Conservation (phyloP, 2,329 filamentous ascomycete genomes). For the Pseudogymnoascus pannorum region DNA sequence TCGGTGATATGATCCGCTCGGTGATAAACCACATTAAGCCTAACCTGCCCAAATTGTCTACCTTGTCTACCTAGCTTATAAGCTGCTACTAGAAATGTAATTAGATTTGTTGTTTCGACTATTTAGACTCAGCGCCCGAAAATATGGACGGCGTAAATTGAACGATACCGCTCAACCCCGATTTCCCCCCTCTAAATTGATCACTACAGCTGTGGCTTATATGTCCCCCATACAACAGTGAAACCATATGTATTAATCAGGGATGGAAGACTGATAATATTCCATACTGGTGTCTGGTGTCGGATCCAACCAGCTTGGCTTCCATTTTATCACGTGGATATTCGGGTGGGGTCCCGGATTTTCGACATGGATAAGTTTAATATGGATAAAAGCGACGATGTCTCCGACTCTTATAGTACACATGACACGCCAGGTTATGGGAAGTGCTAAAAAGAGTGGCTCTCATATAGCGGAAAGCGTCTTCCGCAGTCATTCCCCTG, state of each 20-base stretch:
- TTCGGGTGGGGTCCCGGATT: not conserved
- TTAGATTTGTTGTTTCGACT: too few species aligned
- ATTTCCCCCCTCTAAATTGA: too few species aligned
- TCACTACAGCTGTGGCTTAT: too few species aligned
- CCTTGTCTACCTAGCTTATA: not conserved
- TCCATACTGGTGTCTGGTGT: not conserved
- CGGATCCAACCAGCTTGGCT: not conserved
- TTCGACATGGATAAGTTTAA: not conserved
- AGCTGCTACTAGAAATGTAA: too few species aligned
- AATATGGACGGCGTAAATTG: too few species aligned
- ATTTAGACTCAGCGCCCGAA: too few species aligned
- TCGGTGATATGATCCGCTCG: too few species aligned
- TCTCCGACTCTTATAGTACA: not conserved
- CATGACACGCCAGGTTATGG: not conserved
- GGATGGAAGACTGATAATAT: not conserved
- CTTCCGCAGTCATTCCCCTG: not conserved
- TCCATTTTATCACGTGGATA: not conserved
- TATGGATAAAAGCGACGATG: slow-evolving; percentile 1
- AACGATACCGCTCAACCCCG: not conserved
- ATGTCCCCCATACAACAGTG: not conserved
- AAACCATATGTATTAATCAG: not conserved
- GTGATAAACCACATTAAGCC: not conserved
- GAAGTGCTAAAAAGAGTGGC: not conserved
- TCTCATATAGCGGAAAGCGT: not conserved
- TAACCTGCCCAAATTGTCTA: too few species aligned